Percentiles rank a stretch among this genome's conserved stretches.
Evolutionary conservation across 2,329 filamentous ascomycete species (phyloP).

Genomic region (Diatrype stigma): DNA sequence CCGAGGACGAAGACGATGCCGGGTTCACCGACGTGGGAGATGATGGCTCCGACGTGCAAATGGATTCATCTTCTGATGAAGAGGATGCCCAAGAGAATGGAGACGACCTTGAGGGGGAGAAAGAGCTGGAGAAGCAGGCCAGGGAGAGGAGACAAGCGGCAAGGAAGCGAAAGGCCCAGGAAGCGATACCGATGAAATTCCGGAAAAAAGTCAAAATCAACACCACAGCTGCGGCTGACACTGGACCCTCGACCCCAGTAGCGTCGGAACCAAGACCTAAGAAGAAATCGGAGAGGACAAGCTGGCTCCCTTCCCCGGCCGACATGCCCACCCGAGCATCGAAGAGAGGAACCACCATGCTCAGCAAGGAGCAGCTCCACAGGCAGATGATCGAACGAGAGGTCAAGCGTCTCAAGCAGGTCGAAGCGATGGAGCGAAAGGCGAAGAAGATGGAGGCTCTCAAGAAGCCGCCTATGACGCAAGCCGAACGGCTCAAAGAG

Average conservation of each 20-base stretch:
- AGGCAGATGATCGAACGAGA: constrained; percentile 72
- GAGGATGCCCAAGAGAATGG: constrained; percentile 69
- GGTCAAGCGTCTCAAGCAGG: constrained; percentile 64
- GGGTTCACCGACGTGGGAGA: constrained; percentile 67
- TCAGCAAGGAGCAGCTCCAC: constrained; percentile 59
- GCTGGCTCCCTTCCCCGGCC: constrained; percentile 52
- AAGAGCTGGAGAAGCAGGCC: constrained; percentile 74
- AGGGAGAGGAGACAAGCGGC: constrained; percentile 62
- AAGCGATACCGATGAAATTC: constrained; percentile 66
- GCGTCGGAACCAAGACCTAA: constrained; percentile 46
- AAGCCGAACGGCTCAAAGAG: constrained; percentile 78
- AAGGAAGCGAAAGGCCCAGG: constrained; percentile 76
- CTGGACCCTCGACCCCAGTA: constrained; percentile 26
- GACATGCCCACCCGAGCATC: constrained; percentile 57
- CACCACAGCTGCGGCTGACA: constrained; percentile 34
- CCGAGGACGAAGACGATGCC: constrained; percentile 65
- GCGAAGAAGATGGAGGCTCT: constrained; percentile 67
- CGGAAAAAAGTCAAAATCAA: constrained; percentile 72
- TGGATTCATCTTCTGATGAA: constrained; percentile 81
- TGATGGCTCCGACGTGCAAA: constrained; percentile 70
- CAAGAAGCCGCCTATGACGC: constrained; percentile 79
- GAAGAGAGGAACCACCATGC: constrained; percentile 52
- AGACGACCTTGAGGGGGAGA: constrained; percentile 81
- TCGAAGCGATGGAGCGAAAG: constrained; percentile 63
- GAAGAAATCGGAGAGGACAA: constrained; percentile 57